Base-by-base conservation (phyloP, 768 basidiomycete species). In the Pisolithus albus region DNA sequence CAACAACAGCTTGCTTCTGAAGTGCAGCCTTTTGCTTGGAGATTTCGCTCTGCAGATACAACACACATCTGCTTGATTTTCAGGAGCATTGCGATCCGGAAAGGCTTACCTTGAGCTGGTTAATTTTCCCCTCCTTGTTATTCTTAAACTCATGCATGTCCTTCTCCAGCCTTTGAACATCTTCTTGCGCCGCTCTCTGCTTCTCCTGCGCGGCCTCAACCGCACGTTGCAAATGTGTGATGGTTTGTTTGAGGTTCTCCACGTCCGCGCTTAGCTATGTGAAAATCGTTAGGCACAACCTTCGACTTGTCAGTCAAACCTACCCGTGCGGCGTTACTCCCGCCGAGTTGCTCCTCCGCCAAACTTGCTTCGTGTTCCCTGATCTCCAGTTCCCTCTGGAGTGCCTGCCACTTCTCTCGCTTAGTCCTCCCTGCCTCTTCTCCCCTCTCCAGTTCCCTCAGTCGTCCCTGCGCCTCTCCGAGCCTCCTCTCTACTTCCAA, bases 71-170 rank as follows among this genome's bases (percentile, higher is more conserved):
- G 36, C 28, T 21, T 47, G 23, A 11, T 36, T 7, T 34, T 15
- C 34, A 34, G 34, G 13, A 5, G 34, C 11, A 11, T 5, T 26
- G 26, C 5, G 6, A 26, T 26, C 26, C 26, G 26, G 6, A 43
- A 16, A 26, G 24, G 53, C 72, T 43, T 52, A 88, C 94, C 75
- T 94, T 96, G 56, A 98, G 80, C 64, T 98, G 88, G 16, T 86
- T 87, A 50, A 91, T 88, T 71, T 98, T 98, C 44, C 92, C 92
- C 47, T 97, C 96, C 66, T 96, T 96, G 73, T 99, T 94, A 70
- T 94, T 87, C 74, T 96, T 94, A 76, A 99, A 97, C 72, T 98
- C 96, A 50, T 81, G 82, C 92, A 99, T 98, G 65, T 99, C 96
- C 60, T 86, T 86, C 70, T 98, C 92, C 21, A 98, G 82, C 61